Evolutionary conservation across 768 basidiomycete species (phyloP).

Genomic region (Guyanaporus albipodus): DNA sequence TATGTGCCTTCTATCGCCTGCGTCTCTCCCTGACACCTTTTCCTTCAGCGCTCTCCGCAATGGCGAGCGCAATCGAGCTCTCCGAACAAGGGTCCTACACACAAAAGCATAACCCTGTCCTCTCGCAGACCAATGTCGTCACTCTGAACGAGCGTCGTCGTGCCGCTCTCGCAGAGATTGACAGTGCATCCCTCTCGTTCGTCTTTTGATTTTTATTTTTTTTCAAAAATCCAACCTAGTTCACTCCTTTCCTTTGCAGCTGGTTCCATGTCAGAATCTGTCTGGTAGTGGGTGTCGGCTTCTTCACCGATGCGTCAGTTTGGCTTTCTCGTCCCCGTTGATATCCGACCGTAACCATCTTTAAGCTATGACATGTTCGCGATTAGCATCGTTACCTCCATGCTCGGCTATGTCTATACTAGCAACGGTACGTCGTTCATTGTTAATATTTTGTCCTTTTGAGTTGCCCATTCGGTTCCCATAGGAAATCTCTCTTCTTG

Average conservation of each 20-base stretch:
- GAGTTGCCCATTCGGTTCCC: not conserved
- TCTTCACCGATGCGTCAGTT: slow-evolving; percentile 82
- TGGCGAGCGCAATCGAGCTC: slow-evolving; percentile 24
- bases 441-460: not conserved
- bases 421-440: slow-evolving; percentile 8
- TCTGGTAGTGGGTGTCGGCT: slow-evolving; percentile 72
- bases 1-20: too few species aligned
- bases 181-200: slow-evolving; percentile 81
- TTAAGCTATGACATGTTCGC: slow-evolving; percentile 79
- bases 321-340: not conserved
- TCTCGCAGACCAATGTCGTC: slow-evolving; percentile 22
- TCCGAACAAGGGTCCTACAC: slow-evolving; percentile 30
- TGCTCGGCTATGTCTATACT: slow-evolving; percentile 83
- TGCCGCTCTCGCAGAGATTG: slow-evolving; percentile 80
- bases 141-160: slow-evolving; percentile 68
- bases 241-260: slow-evolving; percentile 36
- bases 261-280: slow-evolving; percentile 85
- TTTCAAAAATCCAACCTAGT: too few species aligned
- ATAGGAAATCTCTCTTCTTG: slow-evolving; percentile 38
- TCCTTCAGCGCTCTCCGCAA: slow-evolving; percentile 1
- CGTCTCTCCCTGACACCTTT: too few species aligned
- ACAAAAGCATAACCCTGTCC: too few species aligned
- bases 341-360: not conserved
- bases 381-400: slow-evolving; percentile 78
- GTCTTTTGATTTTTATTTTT: slow-evolving; percentile 27